Conservation (phyloP, 306 rosid species). For the Pueraria montana region DNA sequence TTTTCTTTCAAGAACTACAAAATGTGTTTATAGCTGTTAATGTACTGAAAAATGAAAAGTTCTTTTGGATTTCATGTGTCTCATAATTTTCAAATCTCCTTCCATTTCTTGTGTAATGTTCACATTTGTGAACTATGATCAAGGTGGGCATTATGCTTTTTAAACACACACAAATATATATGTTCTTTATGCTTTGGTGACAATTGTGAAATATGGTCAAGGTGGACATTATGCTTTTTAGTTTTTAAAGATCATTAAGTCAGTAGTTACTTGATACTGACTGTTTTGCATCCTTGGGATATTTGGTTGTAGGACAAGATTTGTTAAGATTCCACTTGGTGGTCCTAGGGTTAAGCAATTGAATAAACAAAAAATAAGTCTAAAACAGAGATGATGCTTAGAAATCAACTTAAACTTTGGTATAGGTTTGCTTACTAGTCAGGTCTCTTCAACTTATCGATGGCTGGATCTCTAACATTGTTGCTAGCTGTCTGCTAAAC, state of each 20-base stretch:
- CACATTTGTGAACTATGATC: neutral
- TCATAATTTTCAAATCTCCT: conserved; percentile 27
- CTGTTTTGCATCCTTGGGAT: neutral
- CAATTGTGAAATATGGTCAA: too few species aligned
- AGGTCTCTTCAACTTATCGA: conserved; percentile 6
- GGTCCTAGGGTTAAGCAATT: neutral
- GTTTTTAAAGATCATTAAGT: neutral
- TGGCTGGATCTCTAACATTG: conserved; percentile 30
- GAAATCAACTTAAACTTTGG: neutral
- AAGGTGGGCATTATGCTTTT: neutral
- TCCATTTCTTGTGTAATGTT: conserved; percentile 7
- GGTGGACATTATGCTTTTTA: neutral
- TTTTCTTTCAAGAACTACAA: conserved; percentile 26
- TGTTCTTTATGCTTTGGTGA: too few species aligned
- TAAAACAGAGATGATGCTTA: neutral
- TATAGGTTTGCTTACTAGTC: neutral
- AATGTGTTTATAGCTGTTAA: conserved; percentile 19
- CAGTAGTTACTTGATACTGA: neutral
- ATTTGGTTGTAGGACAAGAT: neutral
- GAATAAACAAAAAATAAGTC: conserved; percentile 14
- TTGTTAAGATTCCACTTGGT: neutral
- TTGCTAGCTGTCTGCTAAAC: conserved; percentile 13
- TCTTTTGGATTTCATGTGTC: neutral
- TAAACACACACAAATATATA: too few species aligned
- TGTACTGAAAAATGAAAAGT: neutral